Conservation (phyloP, 2,329 filamentous ascomycete genomes). For the Exophiala calicioides region DNA sequence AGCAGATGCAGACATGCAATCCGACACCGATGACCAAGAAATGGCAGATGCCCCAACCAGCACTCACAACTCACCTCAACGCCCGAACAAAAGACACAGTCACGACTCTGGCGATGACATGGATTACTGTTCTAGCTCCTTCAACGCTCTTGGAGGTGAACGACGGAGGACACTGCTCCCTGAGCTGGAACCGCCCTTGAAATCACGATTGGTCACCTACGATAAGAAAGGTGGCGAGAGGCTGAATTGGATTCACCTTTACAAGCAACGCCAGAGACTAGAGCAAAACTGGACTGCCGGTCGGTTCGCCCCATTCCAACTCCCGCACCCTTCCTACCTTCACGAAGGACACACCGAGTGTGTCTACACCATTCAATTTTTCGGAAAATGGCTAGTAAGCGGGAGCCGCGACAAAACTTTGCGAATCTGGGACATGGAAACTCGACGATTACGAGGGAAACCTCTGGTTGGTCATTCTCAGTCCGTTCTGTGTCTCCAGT, state of each 20-base stretch:
- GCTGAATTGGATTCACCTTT: conserved; percentile 91
- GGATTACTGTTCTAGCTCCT: conserved; percentile 19
- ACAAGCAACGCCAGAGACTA: conserved; percentile 78
- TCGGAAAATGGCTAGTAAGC: conserved; percentile 81
- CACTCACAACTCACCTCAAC: conserved; percentile 24
- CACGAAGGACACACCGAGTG: conserved; percentile 88
- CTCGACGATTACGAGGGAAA: conserved; percentile 70
- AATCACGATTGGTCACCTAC: conserved; percentile 38
- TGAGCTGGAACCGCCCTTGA: conserved; percentile 28
- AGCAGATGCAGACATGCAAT: conserved; percentile 40
- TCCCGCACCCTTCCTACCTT: conserved; percentile 78
- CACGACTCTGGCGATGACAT: conserved; percentile 29
- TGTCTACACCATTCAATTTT: conserved; percentile 92
- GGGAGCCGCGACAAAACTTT: conserved; percentile 87
- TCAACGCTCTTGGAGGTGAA: conserved; percentile 2
- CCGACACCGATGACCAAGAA: conserved; percentile 45
- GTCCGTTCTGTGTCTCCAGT: conserved; percentile 92
- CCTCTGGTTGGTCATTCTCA: conserved; percentile 76
- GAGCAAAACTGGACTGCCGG: conserved; percentile 91
- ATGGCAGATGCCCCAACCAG: conserved; percentile 41
- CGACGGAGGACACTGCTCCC: neutral
- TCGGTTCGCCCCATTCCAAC: conserved; percentile 80
- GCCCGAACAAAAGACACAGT: conserved; percentile 29
- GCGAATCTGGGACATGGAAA: conserved; percentile 86
- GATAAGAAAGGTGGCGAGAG: conserved; percentile 46